These are phyloP conservation scores for Lachnellula occidentalis DNA, from an alignment of 2,329 filamentous ascomycete species.

Conservation along the genomic window DNA sequence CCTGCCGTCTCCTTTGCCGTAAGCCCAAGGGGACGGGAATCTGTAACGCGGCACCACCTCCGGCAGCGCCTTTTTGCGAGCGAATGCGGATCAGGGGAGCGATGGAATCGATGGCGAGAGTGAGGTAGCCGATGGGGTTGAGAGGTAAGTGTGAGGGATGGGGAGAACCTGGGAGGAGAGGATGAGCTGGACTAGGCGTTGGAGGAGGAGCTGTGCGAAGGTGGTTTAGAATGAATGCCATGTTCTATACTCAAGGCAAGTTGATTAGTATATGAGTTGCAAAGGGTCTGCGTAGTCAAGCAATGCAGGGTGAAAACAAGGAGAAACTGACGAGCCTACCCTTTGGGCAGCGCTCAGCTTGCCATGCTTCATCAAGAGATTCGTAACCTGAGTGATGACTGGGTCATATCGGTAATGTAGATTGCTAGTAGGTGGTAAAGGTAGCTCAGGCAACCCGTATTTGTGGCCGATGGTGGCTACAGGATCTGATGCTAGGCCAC, in stretches of 20 bases:
- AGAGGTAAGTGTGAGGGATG: constrained; percentile 76
- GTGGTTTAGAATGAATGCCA: constrained; percentile 74
- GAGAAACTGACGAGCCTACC: constrained; percentile 43
- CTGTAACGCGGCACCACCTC: constrained; percentile 79
- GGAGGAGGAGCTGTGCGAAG: constrained; percentile 83
- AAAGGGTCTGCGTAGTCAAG: constrained; percentile 14
- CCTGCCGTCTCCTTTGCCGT: constrained; percentile 70
- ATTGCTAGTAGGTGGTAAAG: constrained; percentile 55
- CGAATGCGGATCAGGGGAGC: constrained; percentile 81
- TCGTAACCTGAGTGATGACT: constrained; percentile 80
- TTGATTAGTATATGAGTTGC: not conserved
- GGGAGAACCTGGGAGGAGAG: constrained; percentile 70
- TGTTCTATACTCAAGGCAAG: constrained; percentile 52
- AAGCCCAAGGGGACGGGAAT: constrained; percentile 72
- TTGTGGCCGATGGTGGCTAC: constrained; percentile 41
- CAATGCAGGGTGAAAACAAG: constrained; percentile 20
- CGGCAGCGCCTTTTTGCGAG: constrained; percentile 69
- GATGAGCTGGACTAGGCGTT: constrained; percentile 62
- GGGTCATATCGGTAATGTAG: constrained; percentile 81
- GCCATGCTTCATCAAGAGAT: constrained; percentile 84
- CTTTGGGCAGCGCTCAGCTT: constrained; percentile 87
- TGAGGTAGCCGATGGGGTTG: constrained; percentile 85
- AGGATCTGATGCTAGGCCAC: constrained; percentile 19
- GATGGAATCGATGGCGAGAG: constrained; percentile 85
- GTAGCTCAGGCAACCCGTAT: constrained; percentile 65